These are phyloP conservation scores for Anthracocystis setariae DNA, from an alignment of 1,284 basidiomycete species.

Conservation along the genomic window DNA sequence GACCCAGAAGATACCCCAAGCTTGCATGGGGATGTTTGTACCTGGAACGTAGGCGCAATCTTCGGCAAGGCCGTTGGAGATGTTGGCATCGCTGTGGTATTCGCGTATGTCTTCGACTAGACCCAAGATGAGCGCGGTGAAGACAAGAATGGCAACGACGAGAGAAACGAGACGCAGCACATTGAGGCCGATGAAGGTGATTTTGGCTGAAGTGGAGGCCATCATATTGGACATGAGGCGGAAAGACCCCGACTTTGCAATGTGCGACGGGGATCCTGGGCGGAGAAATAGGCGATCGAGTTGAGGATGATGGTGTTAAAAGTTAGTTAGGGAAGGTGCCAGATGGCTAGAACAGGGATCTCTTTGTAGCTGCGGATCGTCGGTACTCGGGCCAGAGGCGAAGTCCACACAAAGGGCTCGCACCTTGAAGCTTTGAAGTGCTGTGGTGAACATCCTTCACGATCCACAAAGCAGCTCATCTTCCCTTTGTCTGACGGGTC, in stretches of 20 bases:
- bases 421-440: too few relatives aligned
- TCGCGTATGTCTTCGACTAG: slow-evolving; percentile 37
- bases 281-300: too few relatives aligned
- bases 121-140: slow-evolving; percentile 41
- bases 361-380: background rate
- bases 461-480: slow-evolving; percentile 2
- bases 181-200: slow-evolving; percentile 50
- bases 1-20: slow-evolving; percentile 60
- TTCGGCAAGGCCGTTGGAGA: slow-evolving; percentile 21
- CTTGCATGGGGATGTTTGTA: slow-evolving; percentile 52
- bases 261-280: too few relatives aligned
- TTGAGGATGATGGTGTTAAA: too few relatives aligned
- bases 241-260: background rate
- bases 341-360: too few relatives aligned
- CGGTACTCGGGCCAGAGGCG: too few relatives aligned
- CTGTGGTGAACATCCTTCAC: too few relatives aligned
- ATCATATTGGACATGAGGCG: slow-evolving; percentile 6
- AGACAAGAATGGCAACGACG: slow-evolving; percentile 35
- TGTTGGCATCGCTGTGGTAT: slow-evolving; percentile 23
- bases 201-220: background rate
- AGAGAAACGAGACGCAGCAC: slow-evolving; percentile 42
- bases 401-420: too few relatives aligned
- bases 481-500: slow-evolving; percentile 18
- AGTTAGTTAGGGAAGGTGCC: too few relatives aligned
- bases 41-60: slow-evolving; percentile 54